Conservation (phyloP, 257 asterid genomes). For the Gentiana straminea region DNA sequence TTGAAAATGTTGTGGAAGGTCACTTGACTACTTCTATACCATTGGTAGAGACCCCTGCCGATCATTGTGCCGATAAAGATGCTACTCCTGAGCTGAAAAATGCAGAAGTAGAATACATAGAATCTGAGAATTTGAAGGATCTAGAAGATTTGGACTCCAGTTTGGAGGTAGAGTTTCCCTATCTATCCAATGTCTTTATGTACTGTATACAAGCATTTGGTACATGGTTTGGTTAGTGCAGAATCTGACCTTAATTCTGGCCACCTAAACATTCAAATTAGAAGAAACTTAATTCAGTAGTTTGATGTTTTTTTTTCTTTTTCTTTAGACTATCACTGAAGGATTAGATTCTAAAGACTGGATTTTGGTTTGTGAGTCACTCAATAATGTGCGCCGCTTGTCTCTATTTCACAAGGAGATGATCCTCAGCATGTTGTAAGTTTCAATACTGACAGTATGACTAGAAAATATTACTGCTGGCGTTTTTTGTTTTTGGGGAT, state of each 20-base stretch:
- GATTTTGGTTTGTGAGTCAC: conserved; percentile 75
- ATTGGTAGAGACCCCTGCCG: conserved; percentile 21
- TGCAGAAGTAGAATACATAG: conserved; percentile 75
- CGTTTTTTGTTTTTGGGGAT: neutral
- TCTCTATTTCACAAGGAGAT: conserved; percentile 72
- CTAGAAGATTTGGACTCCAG: conserved; percentile 49
- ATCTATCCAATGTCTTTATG: neutral
- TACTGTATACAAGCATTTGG: too few relatives aligned
- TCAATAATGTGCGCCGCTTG: conserved; percentile 64
- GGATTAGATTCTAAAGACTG: conserved; percentile 82
- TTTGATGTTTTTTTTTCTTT: conserved; percentile 8
- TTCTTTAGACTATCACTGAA: conserved; percentile 43
- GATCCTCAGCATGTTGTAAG: conserved; percentile 61
- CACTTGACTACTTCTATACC: conserved; percentile 24
- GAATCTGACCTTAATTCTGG: neutral
- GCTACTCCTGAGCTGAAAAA: conserved; percentile 30
- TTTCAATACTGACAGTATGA: conserved; percentile 13
- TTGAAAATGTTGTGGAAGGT: conserved; percentile 27
- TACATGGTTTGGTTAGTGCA: too few relatives aligned
- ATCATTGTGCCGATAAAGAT: conserved; percentile 25
- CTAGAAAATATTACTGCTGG: conserved; percentile 6
- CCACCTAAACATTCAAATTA: neutral
- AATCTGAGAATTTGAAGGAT: conserved; percentile 64
- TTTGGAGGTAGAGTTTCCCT: conserved; percentile 38
- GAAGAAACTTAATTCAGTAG: neutral